phyloP scores from a whole-genome alignment of 1,284 basidiomycete genomes.

The Moesziomyces antarcticus region DNA sequence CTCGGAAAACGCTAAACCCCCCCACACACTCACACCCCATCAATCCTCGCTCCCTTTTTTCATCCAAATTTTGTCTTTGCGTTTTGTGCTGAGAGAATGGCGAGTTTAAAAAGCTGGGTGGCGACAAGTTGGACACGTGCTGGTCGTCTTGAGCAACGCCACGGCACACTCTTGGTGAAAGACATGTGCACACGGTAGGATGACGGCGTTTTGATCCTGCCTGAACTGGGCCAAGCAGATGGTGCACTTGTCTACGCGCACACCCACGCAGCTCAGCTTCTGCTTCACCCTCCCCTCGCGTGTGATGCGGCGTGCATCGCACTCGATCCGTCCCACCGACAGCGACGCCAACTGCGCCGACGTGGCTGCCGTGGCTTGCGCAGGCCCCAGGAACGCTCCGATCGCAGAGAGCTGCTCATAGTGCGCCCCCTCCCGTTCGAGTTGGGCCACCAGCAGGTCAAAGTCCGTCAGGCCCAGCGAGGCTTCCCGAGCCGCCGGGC shows the following conservation, averaged over 20 bases:
- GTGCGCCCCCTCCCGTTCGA: slow-evolving; percentile 43
- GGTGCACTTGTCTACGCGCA: slow-evolving; percentile 79
- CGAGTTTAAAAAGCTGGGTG: slow-evolving; percentile 23
- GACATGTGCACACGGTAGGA: slow-evolving; percentile 78
- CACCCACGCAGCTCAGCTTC: slow-evolving; percentile 79
- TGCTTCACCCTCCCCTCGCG: slow-evolving; percentile 80
- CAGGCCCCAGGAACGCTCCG: slow-evolving; percentile 76
- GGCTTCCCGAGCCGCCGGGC: neutral
- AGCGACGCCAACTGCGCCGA: slow-evolving; percentile 68
- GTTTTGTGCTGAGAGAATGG: neutral
- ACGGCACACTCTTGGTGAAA: slow-evolving; percentile 56
- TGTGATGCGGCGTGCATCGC: slow-evolving; percentile 76
- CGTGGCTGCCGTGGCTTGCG: slow-evolving; percentile 67
- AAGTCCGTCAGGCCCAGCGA: slow-evolving; percentile 59
- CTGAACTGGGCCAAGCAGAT: slow-evolving; percentile 83
- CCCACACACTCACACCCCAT: too few species aligned
- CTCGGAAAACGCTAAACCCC: slow-evolving; percentile 37
- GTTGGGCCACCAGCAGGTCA: slow-evolving; percentile 60
- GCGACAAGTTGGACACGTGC: slow-evolving; percentile 53
- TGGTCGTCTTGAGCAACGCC: slow-evolving; percentile 26
- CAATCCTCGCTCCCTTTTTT: neutral
- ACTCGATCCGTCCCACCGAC: slow-evolving; percentile 75
- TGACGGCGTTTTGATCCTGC: slow-evolving; percentile 73
- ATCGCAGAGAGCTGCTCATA: slow-evolving; percentile 72
- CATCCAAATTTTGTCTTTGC: neutral